A percentile compares a stretch with the other conserved stretches of the same genome.
Evolutionary conservation across 441 rosid species (phyloP).

Genomic region (Pelargonium fulgidum): DNA sequence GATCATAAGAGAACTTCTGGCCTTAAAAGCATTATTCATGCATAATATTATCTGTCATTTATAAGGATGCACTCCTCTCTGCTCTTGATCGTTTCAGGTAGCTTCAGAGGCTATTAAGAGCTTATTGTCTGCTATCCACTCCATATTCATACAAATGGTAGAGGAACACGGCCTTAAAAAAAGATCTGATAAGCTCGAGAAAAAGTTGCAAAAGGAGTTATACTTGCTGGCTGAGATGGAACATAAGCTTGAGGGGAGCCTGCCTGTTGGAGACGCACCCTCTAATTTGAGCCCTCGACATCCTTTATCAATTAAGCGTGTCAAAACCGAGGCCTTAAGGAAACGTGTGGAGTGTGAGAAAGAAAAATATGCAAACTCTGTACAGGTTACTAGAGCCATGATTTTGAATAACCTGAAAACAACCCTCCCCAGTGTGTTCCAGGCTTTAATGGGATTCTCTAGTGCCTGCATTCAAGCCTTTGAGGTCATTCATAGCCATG

Average conservation of each 20-base stretch:
- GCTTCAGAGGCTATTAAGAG: conserved; percentile 68
- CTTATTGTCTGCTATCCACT: conserved; percentile 55
- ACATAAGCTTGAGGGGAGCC: conserved; percentile 42
- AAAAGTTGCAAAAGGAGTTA: conserved; percentile 64
- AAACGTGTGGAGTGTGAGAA: conserved; percentile 51
- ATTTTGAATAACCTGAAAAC: conserved; percentile 62
- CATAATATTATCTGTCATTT: background rate
- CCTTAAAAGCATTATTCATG: background rate
- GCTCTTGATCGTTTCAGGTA: conserved; percentile 31
- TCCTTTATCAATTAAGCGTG: conserved; percentile 59
- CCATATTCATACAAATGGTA: conserved; percentile 52
- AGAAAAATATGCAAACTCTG: conserved; percentile 40
- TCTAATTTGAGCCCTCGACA: conserved; percentile 55
- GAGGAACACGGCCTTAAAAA: conserved; percentile 53
- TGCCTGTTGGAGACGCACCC: conserved; percentile 32
- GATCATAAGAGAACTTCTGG: background rate
- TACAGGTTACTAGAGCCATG: conserved; percentile 53
- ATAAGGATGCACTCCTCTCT: background rate
- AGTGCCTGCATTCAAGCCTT: conserved; percentile 49
- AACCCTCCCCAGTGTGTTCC: conserved; percentile 72
- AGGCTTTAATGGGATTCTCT: conserved; percentile 57
- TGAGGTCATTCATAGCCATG: conserved; percentile 40
- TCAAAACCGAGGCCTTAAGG: conserved; percentile 53
- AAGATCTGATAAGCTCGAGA: conserved; percentile 62
- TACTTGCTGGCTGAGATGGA: conserved; percentile 55